Conservation (phyloP, 148 eudicot genomes). For the Bassia scoparia region DNA sequence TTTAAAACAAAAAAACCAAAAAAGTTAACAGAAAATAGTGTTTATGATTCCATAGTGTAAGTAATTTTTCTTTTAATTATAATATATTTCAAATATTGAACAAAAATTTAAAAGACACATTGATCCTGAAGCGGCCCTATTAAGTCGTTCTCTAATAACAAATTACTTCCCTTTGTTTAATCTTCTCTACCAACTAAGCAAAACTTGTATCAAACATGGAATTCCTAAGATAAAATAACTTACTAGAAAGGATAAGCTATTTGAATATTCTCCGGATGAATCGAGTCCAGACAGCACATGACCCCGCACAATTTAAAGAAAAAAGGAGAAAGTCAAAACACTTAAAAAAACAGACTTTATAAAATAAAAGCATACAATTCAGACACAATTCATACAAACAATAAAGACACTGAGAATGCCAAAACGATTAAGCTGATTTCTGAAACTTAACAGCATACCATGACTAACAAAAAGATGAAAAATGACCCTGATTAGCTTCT, state of each 20-base stretch:
- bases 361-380: constrained; percentile 1
- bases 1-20: too few species aligned
- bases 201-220: not conserved
- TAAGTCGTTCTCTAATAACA: too few species aligned
- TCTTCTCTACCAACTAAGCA: not conserved
- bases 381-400: not conserved
- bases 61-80: too few species aligned
- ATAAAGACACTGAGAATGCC: constrained; percentile 3
- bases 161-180: too few species aligned
- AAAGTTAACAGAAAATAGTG: too few species aligned
- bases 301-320: constrained; percentile 39
- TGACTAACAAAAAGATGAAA: constrained; percentile 68
- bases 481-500: constrained; percentile 62
- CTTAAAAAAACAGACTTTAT: not conserved
- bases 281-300: constrained; percentile 32
- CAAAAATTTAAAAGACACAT: too few species aligned
- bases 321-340: not conserved
- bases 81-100: too few species aligned
- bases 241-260: constrained; percentile 54
- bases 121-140: too few species aligned
- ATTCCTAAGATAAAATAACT: constrained; percentile 18
- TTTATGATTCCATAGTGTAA: too few species aligned
- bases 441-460: constrained; percentile 44
- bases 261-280: constrained; percentile 41
- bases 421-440: constrained; percentile 12